phyloP scores from a whole-genome alignment of 495 filamentous ascomycete species.

The Hamigera avellanea region DNA sequence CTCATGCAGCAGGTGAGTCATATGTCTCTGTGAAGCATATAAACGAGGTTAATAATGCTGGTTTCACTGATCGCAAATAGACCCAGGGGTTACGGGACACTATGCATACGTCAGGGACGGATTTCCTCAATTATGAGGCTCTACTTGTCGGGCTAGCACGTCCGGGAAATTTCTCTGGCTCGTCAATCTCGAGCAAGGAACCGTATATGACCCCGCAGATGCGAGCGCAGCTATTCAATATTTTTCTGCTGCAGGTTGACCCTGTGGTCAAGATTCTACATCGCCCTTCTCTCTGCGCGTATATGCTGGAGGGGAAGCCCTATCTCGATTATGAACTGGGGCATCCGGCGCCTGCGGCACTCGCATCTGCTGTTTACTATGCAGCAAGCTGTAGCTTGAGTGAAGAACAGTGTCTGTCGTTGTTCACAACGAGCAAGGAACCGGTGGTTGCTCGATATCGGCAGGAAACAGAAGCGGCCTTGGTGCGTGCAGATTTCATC shows the following conservation, averaged over 20 bases:
- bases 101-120: not conserved
- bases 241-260: slow-evolving; percentile 26
- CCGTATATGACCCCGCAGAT: slow-evolving; percentile 1
- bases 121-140: slow-evolving; percentile 3
- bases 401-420: slow-evolving; percentile 24
- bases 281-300: slow-evolving; percentile 19
- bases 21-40: too few species aligned
- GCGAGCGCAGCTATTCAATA: slow-evolving; percentile 15
- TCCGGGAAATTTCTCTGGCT: slow-evolving; percentile 8
- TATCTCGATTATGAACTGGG: slow-evolving; percentile 23
- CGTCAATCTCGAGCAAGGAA: slow-evolving; percentile 4
- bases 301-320: slow-evolving; percentile 15
- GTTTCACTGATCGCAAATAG: too few species aligned
- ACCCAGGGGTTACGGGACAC: too few species aligned
- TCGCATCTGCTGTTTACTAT: slow-evolving; percentile 42
- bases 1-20: slow-evolving; percentile 19
- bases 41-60: too few species aligned
- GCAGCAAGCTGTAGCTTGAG: slow-evolving; percentile 34
- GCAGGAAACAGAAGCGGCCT: slow-evolving; percentile 33
- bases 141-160: slow-evolving; percentile 11
- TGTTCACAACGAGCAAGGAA: slow-evolving; percentile 29
- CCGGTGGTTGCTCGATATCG: slow-evolving; percentile 32
- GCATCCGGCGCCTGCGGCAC: slow-evolving; percentile 24
- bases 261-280: slow-evolving; percentile 31
- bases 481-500: slow-evolving; percentile 40